Conservation (phyloP, 805 yeast species). For the Lipomyces starkeyi region DNA sequence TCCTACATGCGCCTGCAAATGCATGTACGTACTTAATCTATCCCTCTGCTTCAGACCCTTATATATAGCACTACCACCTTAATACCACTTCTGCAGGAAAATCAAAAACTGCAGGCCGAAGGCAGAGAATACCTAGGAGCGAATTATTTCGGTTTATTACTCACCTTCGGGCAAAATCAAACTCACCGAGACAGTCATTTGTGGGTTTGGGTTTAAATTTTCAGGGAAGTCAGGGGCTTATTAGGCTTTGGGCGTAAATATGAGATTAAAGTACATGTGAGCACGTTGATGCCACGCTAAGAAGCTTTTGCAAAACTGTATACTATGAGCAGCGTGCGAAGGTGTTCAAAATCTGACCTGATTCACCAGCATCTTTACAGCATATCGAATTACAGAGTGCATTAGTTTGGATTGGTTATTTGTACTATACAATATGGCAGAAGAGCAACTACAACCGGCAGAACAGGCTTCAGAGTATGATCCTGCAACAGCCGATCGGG, state of each 20-base stretch:
- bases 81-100: not conserved
- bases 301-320: too few species aligned
- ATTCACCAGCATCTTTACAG: not conserved
- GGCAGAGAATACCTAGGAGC: too few species aligned
- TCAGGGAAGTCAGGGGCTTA: not conserved
- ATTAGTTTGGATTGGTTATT: not conserved
- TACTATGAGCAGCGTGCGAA: not conserved
- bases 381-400: not conserved
- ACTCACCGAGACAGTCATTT: not conserved
- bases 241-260: not conserved
- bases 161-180: not conserved
- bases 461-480: constrained; percentile 21
- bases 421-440: not conserved
- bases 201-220: not conserved
- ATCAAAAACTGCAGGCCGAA: not conserved
- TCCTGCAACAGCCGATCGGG: constrained; percentile 23
- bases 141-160: not conserved
- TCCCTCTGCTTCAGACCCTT: not conserved
- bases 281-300: not conserved
- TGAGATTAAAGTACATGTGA: not conserved
- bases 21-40: not conserved
- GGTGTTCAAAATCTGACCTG: not conserved
- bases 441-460: not conserved
- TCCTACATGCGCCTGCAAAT: too few species aligned
- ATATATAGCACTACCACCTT: not conserved